phyloP scores from a whole-genome alignment of 805 yeast genomes.

The Metschnikowia santaceciliae region DNA sequence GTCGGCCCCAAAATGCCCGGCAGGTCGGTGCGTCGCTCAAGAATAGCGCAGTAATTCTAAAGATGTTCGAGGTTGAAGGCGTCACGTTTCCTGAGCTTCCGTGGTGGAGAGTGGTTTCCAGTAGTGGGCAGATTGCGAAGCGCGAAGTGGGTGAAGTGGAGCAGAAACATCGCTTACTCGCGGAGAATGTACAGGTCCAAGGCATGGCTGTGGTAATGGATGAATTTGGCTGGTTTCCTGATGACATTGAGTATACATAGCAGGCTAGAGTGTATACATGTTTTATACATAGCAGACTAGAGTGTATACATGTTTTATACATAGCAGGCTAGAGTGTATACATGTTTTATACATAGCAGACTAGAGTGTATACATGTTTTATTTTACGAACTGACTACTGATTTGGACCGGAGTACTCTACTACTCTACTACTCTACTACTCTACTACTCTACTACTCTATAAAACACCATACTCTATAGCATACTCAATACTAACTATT shows the following conservation, averaged over 20 bases:
- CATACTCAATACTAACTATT: too few relatives aligned
- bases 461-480: too few relatives aligned
- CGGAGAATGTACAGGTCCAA: conserved; percentile 43
- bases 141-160: conserved; percentile 41
- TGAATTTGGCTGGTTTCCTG: conserved; percentile 70
- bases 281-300: too few relatives aligned
- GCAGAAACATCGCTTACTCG: conserved; percentile 44
- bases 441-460: too few relatives aligned
- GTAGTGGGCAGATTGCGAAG: conserved; percentile 61
- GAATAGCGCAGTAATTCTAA: conserved; percentile 27
- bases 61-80: conserved; percentile 22
- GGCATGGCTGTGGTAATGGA: conserved; percentile 38
- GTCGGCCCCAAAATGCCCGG: conserved; percentile 62
- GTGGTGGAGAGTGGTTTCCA: conserved; percentile 76
- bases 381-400: too few relatives aligned
- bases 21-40: conserved; percentile 74
- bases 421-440: too few relatives aligned
- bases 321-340: too few relatives aligned
- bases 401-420: too few relatives aligned
- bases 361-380: too few relatives aligned
- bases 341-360: too few relatives aligned
- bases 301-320: too few relatives aligned
- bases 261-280: too few relatives aligned
- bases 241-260: conserved; percentile 24
- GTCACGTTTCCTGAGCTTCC: conserved; percentile 43